Conservation (phyloP, 2,329 filamentous ascomycete genomes). For the Talaromyces sp. region DNA sequence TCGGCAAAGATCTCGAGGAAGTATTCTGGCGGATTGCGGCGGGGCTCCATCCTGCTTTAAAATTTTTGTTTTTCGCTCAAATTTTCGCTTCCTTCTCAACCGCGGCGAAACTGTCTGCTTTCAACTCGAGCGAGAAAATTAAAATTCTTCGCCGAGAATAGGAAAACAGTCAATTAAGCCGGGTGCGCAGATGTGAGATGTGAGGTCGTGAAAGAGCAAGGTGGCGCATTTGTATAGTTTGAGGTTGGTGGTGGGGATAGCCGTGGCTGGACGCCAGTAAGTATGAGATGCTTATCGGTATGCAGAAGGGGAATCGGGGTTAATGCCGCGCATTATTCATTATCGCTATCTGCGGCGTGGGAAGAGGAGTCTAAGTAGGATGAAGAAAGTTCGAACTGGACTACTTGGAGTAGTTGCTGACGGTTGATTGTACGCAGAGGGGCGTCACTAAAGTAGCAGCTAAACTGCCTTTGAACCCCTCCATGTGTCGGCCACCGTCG, state of each 20-base stretch:
- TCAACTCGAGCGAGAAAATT: slow-evolving; percentile 11
- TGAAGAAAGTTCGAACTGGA: not conserved
- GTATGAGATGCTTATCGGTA: not conserved
- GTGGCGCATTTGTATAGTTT: slow-evolving; percentile 11
- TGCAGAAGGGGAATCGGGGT: not conserved
- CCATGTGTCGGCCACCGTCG: slow-evolving; percentile 8
- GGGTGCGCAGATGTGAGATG: slow-evolving; percentile 13
- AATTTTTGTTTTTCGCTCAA: not conserved
- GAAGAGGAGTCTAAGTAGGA: not conserved
- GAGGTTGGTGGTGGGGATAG: slow-evolving; percentile 4
- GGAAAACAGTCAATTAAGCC: slow-evolving; percentile 20
- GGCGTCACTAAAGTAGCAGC: not conserved
- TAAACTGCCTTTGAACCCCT: not conserved
- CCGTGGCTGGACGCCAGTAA: not conserved
- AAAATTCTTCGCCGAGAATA: slow-evolving; percentile 21
- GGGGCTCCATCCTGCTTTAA: slow-evolving; percentile 55
- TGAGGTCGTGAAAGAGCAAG: slow-evolving; percentile 6
- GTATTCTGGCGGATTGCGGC: slow-evolving; percentile 73
- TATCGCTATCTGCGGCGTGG: not conserved
- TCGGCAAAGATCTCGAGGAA: slow-evolving; percentile 92
- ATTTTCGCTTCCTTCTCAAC: not conserved
- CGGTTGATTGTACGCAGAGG: not conserved
- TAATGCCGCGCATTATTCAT: not conserved
- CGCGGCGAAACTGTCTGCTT: slow-evolving; percentile 5
- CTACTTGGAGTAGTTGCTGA: not conserved